Base-by-base conservation (phyloP, 2,329 filamentous ascomycete genomes). In the Penicillium sp. region DNA sequence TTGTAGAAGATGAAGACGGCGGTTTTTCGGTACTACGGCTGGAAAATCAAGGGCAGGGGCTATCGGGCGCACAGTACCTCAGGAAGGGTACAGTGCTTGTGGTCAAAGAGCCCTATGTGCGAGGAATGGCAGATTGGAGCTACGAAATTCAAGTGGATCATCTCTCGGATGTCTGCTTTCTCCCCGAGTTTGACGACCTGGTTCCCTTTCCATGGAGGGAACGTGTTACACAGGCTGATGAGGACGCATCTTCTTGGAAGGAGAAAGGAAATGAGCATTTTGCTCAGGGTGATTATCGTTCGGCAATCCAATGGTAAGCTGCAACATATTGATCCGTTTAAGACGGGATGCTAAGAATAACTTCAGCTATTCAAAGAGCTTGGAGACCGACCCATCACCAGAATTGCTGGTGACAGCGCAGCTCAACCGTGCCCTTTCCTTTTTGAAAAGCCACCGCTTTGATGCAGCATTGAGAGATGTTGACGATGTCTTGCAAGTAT, bases 71-170 rank as follows among this genome's bases (percentile, higher is more conserved):
- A 3, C 58, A 73, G 5, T 54, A 70, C 0, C 41, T 79, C 3
- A 47, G 55, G 0, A 43, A 61, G 4, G 62, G 64, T 1, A 62
- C 59, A 10, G 55, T 73, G 0, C 65, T 71, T 9, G 55, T 80
- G 23, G 42, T 81, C 23, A 82, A 80, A 50, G 77, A 81, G 46
- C 77, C 77, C 0, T 81, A 72, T 53, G 70, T 80, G 52, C 77
- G 74, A 50, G 24, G 57, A 0, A 64, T 65, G 20, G 59, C 56
- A 0, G 59, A 72, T 23, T 71, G 71, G 2, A 39, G 61, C 0
- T 76, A 75, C 56, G 66, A 62, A 0, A 27, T 81, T 20, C 69
- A 76, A 5, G 73, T 79, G 6, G 78, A 81, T 46, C 78, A 81
- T 55, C 54, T 74, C 13, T 72, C 70, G 13, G 77, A 81, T 46